Conservation (phyloP, 768 basidiomycete species). For the Crassisporium funariophilum region DNA sequence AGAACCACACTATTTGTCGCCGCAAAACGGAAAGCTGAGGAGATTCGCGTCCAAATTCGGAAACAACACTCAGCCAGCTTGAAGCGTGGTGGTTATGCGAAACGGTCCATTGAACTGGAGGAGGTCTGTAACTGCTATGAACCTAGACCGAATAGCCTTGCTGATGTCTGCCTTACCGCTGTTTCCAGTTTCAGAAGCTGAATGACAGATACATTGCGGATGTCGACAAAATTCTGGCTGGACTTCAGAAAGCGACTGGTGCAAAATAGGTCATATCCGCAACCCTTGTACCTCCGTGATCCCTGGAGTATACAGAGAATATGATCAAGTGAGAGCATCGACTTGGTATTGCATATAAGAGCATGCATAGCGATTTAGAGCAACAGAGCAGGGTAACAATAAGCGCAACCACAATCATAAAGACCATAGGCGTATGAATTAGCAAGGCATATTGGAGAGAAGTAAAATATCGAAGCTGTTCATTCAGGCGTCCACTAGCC, state of each 20-base stretch:
- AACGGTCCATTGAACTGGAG: constrained; percentile 68
- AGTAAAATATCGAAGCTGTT: neutral
- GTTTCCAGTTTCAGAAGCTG: constrained; percentile 71
- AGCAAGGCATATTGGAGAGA: neutral
- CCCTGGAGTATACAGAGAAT: neutral
- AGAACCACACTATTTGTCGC: constrained; percentile 54
- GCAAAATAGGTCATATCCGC: constrained; percentile 27
- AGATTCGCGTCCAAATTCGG: constrained; percentile 73
- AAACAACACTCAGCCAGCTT: constrained; percentile 66
- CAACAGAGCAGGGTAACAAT: neutral
- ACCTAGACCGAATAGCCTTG: neutral
- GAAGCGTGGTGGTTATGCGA: constrained; percentile 70
- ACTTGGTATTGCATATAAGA: neutral
- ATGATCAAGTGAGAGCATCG: neutral
- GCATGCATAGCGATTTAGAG: no score
- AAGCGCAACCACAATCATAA: constrained; percentile 10
- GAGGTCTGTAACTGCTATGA: constrained; percentile 49
- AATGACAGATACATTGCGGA: constrained; percentile 63
- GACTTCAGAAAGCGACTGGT: constrained; percentile 60
- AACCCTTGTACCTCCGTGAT: neutral
- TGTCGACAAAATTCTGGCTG: constrained; percentile 64
- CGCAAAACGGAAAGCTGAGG: constrained; percentile 70
- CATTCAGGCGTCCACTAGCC: constrained; percentile 28
- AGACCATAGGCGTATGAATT: neutral
- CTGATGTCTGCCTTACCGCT: neutral